Percentiles rank a stretch among this genome's conserved stretches.
These are phyloP conservation scores for Rhodosporidiobolus odoratus DNA, from an alignment of 768 basidiomycete species.

Conservation along the genomic window DNA sequence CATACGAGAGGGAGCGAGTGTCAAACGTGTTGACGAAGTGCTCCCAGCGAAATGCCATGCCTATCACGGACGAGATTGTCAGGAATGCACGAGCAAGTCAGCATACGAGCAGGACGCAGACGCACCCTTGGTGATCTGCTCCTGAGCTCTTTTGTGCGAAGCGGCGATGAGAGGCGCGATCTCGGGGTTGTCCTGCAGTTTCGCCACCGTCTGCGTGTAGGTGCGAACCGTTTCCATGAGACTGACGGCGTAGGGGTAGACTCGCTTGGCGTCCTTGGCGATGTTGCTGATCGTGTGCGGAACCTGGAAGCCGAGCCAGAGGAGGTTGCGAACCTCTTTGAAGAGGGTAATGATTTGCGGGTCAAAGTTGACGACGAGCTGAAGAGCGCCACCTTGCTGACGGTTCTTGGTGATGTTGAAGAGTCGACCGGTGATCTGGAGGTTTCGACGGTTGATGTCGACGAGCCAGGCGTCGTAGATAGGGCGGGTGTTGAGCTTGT, in stretches of 20 bases:
- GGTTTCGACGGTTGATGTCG: constrained; percentile 87
- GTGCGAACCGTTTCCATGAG: constrained; percentile 97
- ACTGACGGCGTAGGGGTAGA: constrained; percentile 96
- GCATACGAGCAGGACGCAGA: neutral
- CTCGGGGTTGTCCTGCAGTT: constrained; percentile 82
- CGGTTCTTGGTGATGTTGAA: constrained; percentile 66
- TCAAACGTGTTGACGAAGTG: constrained; percentile 93
- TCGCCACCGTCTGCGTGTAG: constrained; percentile 87
- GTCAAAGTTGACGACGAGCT: constrained; percentile 94
- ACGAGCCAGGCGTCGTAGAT: constrained; percentile 95
- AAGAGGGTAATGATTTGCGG: constrained; percentile 96
- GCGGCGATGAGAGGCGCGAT: constrained; percentile 93
- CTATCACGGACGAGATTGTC: constrained; percentile 48
- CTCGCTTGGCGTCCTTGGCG: constrained; percentile 97
- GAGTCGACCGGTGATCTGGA: constrained; percentile 82
- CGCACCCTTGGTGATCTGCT: constrained; percentile 84
- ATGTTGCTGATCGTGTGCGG: constrained; percentile 91
- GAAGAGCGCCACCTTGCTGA: constrained; percentile 62
- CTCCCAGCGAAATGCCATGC: constrained; percentile 95
- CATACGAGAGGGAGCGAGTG: constrained; percentile 49
- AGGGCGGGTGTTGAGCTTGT: constrained; percentile 88
- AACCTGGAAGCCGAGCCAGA: constrained; percentile 93
- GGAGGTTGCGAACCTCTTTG: constrained; percentile 92
- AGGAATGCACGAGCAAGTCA: neutral
- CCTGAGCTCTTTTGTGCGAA: constrained; percentile 83